A percentile compares a stretch with the other conserved stretches of the same genome.
Evolutionary conservation across 2,329 filamentous ascomycete genomes (phyloP).

Genomic region (Botrytis porri): DNA sequence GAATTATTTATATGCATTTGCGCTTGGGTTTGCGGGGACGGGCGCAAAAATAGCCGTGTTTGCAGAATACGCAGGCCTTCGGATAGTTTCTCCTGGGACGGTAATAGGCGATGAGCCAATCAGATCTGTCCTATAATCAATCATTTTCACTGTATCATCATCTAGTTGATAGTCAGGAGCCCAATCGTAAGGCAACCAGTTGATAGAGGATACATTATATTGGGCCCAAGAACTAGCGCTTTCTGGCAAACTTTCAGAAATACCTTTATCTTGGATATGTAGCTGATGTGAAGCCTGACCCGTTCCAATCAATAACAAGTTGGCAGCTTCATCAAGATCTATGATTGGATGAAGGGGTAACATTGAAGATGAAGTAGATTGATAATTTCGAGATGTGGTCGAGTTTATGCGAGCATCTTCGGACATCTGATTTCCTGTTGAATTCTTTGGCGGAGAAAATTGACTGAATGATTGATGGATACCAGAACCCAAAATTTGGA

Average conservation of each 20-base stretch:
- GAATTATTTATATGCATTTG: conserved; percentile 15
- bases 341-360: background rate
- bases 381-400: background rate
- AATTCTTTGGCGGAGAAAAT: background rate
- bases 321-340: background rate
- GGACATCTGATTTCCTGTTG: background rate
- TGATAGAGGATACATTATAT: conserved; percentile 29
- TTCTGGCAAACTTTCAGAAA: background rate
- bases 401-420: background rate
- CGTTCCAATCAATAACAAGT: background rate
- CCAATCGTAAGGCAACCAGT: conserved; percentile 34
- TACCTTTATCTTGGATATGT: background rate
- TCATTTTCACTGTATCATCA: background rate
- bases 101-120: conserved; percentile 16
- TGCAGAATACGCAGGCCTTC: background rate
- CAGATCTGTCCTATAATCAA: background rate
- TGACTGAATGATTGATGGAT: background rate
- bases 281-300: background rate
- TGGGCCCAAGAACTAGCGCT: conserved; percentile 24
- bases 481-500: background rate
- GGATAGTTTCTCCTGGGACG: background rate
- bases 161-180: conserved; percentile 22
- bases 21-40: conserved; percentile 11
- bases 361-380: background rate
- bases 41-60: background rate